Evolutionary conservation across 78 protist species (phyloP).

Genomic region (Dictyostelium purpureum): DNA sequence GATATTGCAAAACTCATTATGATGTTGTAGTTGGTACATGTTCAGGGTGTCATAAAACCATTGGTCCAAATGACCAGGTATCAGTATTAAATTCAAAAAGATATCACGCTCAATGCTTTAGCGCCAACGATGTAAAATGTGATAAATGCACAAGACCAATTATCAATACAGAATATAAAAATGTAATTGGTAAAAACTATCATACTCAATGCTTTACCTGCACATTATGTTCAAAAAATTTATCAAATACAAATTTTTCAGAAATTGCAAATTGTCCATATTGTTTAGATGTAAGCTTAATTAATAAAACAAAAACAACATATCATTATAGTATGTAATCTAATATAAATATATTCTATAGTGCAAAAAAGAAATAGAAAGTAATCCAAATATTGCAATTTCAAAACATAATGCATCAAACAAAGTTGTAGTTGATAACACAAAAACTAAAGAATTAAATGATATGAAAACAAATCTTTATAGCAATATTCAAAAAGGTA

Average conservation of each 20-base stretch:
- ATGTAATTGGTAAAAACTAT: background rate
- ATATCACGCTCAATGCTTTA: slow-evolving; percentile 15
- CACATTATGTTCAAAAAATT: background rate
- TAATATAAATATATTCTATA: background rate
- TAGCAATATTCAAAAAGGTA: slow-evolving; percentile 48
- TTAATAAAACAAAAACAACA: background rate
- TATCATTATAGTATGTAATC: background rate
- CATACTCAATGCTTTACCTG: slow-evolving; percentile 36
- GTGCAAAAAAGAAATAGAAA: slow-evolving; percentile 1
- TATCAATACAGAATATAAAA: background rate
- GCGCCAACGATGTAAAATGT: slow-evolving; percentile 12
- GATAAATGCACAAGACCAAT: slow-evolving; percentile 12
- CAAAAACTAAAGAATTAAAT: slow-evolving; percentile 1
- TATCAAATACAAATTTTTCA: background rate
- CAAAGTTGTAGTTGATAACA: background rate
- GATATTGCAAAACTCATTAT: slow-evolving; percentile 15
- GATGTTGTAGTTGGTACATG: background rate
- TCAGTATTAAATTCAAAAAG: background rate
- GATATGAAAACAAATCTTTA: slow-evolving; percentile 5
- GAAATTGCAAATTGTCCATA: slow-evolving; percentile 34
- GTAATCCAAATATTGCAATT: background rate
- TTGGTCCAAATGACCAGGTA: background rate
- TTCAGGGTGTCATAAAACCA: background rate
- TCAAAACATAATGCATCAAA: background rate
- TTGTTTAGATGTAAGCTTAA: slow-evolving; percentile 10